Evolutionary conservation across 2,329 filamentous ascomycete genomes (phyloP).

Genomic region (Furcasterigmium furcatum): DNA sequence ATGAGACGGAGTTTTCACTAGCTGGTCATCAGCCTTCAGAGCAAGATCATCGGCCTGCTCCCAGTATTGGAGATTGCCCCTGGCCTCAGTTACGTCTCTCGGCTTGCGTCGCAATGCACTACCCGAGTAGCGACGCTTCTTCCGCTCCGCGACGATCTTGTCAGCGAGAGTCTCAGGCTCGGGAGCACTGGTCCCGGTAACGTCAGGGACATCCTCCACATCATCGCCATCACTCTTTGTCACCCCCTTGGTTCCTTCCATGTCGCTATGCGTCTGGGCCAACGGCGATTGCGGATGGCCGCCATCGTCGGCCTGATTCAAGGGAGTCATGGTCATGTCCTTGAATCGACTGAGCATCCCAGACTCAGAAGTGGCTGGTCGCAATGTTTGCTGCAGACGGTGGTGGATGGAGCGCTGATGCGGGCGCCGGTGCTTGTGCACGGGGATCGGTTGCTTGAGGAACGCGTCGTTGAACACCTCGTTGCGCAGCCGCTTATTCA

Average conservation of each 20-base stretch:
- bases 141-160: conserved; percentile 35
- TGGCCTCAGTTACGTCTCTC: conserved; percentile 64
- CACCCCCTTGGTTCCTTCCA: conserved; percentile 1
- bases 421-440: conserved; percentile 72
- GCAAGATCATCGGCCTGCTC: conserved; percentile 85
- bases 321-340: conserved; percentile 8
- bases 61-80: conserved; percentile 83
- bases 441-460: conserved; percentile 76
- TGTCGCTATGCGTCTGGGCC: conserved; percentile 5
- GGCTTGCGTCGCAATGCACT: conserved; percentile 76
- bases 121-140: conserved; percentile 78
- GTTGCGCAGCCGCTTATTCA: conserved; percentile 84
- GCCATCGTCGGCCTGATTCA: not conserved
- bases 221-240: conserved; percentile 20
- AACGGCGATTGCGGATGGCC: not conserved
- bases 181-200: conserved; percentile 63
- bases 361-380: conserved; percentile 42
- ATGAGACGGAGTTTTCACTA: not conserved
- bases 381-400: conserved; percentile 37
- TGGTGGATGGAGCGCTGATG: conserved; percentile 63
- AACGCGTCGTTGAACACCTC: conserved; percentile 94
- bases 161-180: conserved; percentile 54
- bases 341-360: conserved; percentile 21
- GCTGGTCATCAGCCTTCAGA: conserved; percentile 67
- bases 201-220: conserved; percentile 42